Evolutionary conservation across 257 asterid species (phyloP), one percentile per base, ranked within the genome.

Genomic region (Nicotiana knightiana): DNA sequence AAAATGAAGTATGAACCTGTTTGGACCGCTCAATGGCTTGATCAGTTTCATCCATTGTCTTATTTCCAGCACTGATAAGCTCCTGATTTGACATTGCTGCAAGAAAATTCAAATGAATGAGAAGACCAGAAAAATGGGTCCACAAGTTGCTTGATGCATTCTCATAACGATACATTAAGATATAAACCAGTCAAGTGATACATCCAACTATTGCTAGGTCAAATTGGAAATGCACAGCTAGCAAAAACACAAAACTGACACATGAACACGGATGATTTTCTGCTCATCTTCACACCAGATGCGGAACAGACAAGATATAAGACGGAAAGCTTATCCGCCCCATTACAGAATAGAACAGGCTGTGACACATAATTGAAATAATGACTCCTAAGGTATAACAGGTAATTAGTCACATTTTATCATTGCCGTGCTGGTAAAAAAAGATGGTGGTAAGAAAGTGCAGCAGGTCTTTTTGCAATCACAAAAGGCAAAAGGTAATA

Each of bases 21-120:
- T 96, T 93, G 81, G 99, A 96, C 81, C 99, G 98, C 85, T 96
- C 98, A 88, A 96, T 91, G 86, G 98, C 94, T 88, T 96, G 98
- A 88, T 96, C 99, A 82, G 99, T 96, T 94, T 96, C 98, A 84
- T 96, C 98, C 97, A 96, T 91, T 48, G 87, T 88, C 90, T 85
- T 91, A 80, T 57, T 85, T 67, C 99, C 99, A 83, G 95, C 90
- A 87, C 86, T 71, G 76, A 96, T 80, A 82, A 96, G 99, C 94
- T 94, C 94, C 90, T 94, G 98, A 83, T 94, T 96, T 82, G 99
- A 93, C 99, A 96, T 96, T 87, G 87, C 99, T 96, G 85, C 81
- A 84, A 63, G 55, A 86, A 73, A 79, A 73, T 73, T 24, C 6
- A 76, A 58, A 75, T 78, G 87, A 51, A 75, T 75, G 28, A 51